These are phyloP conservation scores for Cyclotella kingstonii DNA, from an alignment of 108 stramenopile species.

Conservation along the genomic window DNA sequence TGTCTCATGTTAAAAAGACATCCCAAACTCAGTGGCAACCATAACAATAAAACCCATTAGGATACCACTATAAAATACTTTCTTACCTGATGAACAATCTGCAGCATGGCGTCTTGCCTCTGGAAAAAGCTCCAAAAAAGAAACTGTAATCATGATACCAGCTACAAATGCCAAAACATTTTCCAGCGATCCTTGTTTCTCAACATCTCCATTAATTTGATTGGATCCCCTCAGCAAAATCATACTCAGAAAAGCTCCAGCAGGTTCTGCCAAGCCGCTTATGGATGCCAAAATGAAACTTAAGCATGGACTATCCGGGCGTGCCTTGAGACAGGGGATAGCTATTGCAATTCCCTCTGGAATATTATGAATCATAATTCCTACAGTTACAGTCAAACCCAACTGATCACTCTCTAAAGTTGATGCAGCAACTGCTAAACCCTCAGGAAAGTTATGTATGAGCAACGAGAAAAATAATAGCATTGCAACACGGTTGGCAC, in stretches of 20 bases:
- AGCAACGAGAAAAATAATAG: constrained; percentile 68
- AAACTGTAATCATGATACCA: constrained; percentile 83
- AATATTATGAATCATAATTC: constrained; percentile 84
- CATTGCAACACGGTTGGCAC: constrained; percentile 80
- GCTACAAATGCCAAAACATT: constrained; percentile 83
- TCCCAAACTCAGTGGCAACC: constrained; percentile 55
- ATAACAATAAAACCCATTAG: constrained; percentile 52
- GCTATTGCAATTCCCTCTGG: constrained; percentile 86
- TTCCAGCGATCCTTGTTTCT: constrained; percentile 50
- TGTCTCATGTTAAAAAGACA: constrained; percentile 32
- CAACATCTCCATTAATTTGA: constrained; percentile 1
- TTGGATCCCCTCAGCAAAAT: constrained; percentile 29
- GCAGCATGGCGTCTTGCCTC: constrained; percentile 55
- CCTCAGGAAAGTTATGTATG: constrained; percentile 85
- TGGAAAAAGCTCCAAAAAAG: constrained; percentile 73
- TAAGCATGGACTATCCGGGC: constrained; percentile 72
- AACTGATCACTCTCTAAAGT: constrained; percentile 63
- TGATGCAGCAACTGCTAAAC: constrained; percentile 71
- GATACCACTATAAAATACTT: constrained; percentile 39
- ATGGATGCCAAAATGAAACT: constrained; percentile 70
- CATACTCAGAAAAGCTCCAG: constrained; percentile 69
- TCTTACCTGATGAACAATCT: constrained; percentile 13
- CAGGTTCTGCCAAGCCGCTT: constrained; percentile 74
- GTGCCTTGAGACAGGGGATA: constrained; percentile 76
- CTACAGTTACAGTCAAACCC: constrained; percentile 72